Conservation (phyloP, 352 stramenopile genomes). For the Globisporangium apiculatum region DNA sequence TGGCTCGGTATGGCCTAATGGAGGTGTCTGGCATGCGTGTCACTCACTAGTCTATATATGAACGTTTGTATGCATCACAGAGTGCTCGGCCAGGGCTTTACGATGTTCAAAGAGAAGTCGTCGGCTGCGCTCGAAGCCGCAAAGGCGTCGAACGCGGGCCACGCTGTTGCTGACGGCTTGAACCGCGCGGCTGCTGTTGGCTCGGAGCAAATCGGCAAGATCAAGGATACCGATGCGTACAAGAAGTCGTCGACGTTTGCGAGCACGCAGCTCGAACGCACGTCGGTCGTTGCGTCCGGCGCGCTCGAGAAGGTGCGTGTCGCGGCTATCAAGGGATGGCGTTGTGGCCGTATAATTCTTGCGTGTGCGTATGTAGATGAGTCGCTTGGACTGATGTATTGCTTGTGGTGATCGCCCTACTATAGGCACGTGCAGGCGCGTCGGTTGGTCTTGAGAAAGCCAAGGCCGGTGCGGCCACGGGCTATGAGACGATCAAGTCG, state of each 20-base stretch:
- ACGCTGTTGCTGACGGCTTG: constrained; percentile 53
- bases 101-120: constrained; percentile 71
- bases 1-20: neutral
- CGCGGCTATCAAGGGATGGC: too few relatives aligned
- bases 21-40: neutral
- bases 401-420: neutral
- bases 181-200: constrained; percentile 51
- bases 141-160: constrained; percentile 72
- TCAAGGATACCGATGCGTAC: constrained; percentile 81
- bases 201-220: constrained; percentile 71
- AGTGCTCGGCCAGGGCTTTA: constrained; percentile 60
- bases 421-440: constrained; percentile 53
- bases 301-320: constrained; percentile 55
- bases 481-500: constrained; percentile 72
- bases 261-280: constrained; percentile 50
- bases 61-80: constrained; percentile 13
- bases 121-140: constrained; percentile 59
- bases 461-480: constrained; percentile 61
- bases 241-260: constrained; percentile 72
- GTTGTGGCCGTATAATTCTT: too few relatives aligned
- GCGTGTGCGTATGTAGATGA: too few relatives aligned
- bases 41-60: neutral
- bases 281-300: constrained; percentile 55
- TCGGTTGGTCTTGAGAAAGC: constrained; percentile 68
- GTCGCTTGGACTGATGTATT: neutral